Evolutionary conservation across 2,329 filamentous ascomycete species (phyloP), one percentile per base, ranked within the genome.

Genomic region (Fusarium irregulare): DNA sequence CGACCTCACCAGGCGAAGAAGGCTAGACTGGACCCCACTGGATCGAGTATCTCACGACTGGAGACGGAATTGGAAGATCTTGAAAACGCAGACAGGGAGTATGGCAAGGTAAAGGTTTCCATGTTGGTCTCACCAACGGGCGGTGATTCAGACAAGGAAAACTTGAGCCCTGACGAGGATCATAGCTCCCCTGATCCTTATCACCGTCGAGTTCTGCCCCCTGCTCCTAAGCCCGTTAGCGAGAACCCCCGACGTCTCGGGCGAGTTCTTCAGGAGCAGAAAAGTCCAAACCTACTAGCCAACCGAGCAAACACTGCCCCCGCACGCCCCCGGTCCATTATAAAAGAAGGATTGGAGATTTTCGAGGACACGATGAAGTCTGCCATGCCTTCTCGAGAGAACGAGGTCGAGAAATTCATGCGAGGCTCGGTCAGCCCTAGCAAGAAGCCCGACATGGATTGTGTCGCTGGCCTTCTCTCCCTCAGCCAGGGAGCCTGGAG

Each of bases 401-500:
- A 90, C 6, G 92, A 96, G 53, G 85, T 95, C 45, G 88, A 91
- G 67, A 85, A 84, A 6, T 94, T 95, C 79, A 94, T 96, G 91
- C 83, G 85, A 34, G 85, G 85, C 51, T 86, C 87, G 32, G 85
- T 89, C 67, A 89, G 88, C 76, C 90, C 89, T 11, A 90, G 90
- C 76, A 93, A 93, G 80, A 90, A 89, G 77, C 88, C 90, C 60
- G 95, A 98, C 77, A 85, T 97, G 78, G 93, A 97, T 77, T 97
- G 93, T 76, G 91, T 97, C 48, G 93, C 95, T 57, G 93, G 93
- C n/a, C 81, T 98, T 69, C 80, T 98, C 68, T 95, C 93, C 53
- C 84, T 98, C 47, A 97, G 93, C 75, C 93, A 97, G 81, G 95
- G 94, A n/a, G 93, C 93, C 76, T 98, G 94, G 94, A 87, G 89